phyloP scores from a whole-genome alignment of 2,329 filamentous ascomycete species.

The Penicillium concentricum region DNA sequence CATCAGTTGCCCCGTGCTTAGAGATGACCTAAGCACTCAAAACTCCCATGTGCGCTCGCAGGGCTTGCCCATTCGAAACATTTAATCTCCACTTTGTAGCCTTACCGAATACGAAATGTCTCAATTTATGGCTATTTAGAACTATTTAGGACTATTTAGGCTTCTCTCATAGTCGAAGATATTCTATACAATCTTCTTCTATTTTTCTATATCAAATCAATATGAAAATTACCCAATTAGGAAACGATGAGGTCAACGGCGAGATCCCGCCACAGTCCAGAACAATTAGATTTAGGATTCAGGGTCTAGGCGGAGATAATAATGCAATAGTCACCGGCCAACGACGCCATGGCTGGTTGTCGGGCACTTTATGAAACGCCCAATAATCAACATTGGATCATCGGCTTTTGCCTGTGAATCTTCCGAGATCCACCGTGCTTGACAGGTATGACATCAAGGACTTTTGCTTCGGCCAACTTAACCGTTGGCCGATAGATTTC shows the following conservation, averaged over 20 bases:
- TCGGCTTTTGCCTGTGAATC: not conserved
- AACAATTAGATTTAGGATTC: not conserved
- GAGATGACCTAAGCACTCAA: not conserved
- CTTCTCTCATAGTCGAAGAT: not conserved
- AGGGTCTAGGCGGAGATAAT: not conserved
- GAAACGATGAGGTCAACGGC: not conserved
- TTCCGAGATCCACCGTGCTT: not conserved
- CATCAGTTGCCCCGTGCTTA: not conserved
- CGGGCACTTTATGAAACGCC: not conserved
- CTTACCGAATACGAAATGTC: not conserved
- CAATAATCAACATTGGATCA: not conserved
- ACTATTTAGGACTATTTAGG: not conserved
- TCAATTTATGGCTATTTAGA: not conserved
- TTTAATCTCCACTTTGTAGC: not conserved
- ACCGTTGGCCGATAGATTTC: not conserved
- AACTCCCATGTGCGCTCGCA: not conserved
- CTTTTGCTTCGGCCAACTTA: not conserved
- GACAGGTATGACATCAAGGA: conserved; percentile 5
- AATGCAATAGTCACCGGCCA: not conserved
- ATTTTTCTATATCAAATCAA: not conserved
- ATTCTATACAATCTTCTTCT: not conserved
- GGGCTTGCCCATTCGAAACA: not conserved
- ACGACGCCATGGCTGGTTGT: not conserved
- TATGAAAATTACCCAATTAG: not conserved
- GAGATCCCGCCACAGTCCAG: not conserved